Evolutionary conservation across 2,329 filamentous ascomycete species (phyloP).

Genomic region (Lomentospora prolificans): DNA sequence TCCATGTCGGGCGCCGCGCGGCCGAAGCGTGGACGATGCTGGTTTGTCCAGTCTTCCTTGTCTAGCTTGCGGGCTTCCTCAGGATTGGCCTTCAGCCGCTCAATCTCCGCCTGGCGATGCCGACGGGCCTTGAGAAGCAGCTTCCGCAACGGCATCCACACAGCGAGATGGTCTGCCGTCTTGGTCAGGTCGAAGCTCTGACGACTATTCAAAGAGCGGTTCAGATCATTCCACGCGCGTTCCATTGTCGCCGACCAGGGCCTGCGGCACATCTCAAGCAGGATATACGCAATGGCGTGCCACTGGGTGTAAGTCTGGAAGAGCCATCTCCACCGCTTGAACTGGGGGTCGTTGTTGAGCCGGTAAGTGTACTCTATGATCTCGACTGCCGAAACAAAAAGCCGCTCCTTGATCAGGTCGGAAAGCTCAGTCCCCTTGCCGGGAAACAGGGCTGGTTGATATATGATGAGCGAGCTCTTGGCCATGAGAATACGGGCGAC

Average conservation of each 20-base stretch:
- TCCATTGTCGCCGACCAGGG: slow-evolving; percentile 41
- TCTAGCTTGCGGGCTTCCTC: slow-evolving; percentile 40
- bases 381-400: slow-evolving; percentile 64
- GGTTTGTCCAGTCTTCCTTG: slow-evolving; percentile 33
- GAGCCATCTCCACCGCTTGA: slow-evolving; percentile 37
- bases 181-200: slow-evolving; percentile 33
- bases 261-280: slow-evolving; percentile 35
- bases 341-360: slow-evolving; percentile 48
- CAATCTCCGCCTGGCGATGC: slow-evolving; percentile 41
- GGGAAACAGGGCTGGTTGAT: slow-evolving; percentile 60
- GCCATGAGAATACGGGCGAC: slow-evolving; percentile 62
- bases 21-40: slow-evolving; percentile 35
- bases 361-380: slow-evolving; percentile 61
- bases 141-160: slow-evolving; percentile 44
- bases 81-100: slow-evolving; percentile 35
- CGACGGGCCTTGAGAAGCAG: slow-evolving; percentile 42
- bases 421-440: slow-evolving; percentile 46
- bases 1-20: slow-evolving; percentile 34
- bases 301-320: slow-evolving; percentile 42
- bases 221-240: slow-evolving; percentile 38
- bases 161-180: slow-evolving; percentile 34
- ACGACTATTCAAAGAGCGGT: slow-evolving; percentile 25
- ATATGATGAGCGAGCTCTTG: slow-evolving; percentile 69
- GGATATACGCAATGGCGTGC: slow-evolving; percentile 39
- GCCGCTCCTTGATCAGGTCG: slow-evolving; percentile 53